These are phyloP conservation scores for Mortierella antarctica DNA, from an alignment of 192 early-diverging fungal genomes.

Conservation along the genomic window DNA sequence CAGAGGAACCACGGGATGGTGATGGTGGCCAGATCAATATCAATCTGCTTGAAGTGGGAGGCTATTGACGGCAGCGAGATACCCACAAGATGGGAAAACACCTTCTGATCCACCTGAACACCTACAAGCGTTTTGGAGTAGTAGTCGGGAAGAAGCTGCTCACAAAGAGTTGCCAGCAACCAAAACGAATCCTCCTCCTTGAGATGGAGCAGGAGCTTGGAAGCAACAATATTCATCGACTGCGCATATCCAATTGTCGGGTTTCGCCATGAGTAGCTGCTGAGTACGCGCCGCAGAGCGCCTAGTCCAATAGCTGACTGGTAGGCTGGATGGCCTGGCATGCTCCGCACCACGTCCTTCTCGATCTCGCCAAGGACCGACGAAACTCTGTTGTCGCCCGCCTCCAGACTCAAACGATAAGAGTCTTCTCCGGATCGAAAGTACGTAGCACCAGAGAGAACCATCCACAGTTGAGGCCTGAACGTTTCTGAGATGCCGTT, in stretches of 20 bases:
- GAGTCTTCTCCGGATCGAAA: constrained; percentile 20
- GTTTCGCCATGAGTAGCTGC: constrained; percentile 33
- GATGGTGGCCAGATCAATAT: constrained; percentile 40
- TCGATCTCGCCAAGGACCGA: constrained; percentile 33
- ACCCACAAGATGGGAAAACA: constrained; percentile 34
- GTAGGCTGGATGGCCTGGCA: constrained; percentile 46
- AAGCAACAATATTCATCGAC: constrained; percentile 51
- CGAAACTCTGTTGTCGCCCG: not conserved
- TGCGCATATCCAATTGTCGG: constrained; percentile 44
- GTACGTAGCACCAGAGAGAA: constrained; percentile 40
- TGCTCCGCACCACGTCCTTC: constrained; percentile 45
- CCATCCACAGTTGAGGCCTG: constrained; percentile 46
- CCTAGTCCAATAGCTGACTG: constrained; percentile 34
- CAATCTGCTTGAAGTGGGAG: constrained; percentile 25
- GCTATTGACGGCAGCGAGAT: constrained; percentile 25
- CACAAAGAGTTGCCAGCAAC: constrained; percentile 36
- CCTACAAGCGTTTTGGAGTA: constrained; percentile 36
- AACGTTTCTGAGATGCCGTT: constrained; percentile 27
- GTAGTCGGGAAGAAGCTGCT: constrained; percentile 45
- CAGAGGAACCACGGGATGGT: constrained; percentile 48
- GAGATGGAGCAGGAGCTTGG: constrained; percentile 31
- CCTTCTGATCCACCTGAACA: constrained; percentile 35
- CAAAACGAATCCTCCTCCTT: constrained; percentile 52
- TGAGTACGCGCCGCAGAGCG: constrained; percentile 31
- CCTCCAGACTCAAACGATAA: constrained; percentile 22